Evolutionary conservation across 2,329 filamentous ascomycete genomes (phyloP).

Genomic region (Claviceps sp.): DNA sequence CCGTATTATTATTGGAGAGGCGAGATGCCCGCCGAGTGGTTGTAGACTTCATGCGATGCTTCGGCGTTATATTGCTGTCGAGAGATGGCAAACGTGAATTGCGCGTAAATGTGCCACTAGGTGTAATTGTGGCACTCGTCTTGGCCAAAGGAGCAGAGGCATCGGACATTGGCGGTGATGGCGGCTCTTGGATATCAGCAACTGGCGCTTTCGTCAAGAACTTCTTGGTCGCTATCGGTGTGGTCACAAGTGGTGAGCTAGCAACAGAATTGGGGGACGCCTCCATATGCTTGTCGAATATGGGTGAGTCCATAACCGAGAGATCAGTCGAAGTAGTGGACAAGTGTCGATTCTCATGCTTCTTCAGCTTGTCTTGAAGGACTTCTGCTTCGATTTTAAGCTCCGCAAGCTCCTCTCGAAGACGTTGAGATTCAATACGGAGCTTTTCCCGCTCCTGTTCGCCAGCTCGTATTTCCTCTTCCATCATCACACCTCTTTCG

Average conservation of each 20-base stretch:
- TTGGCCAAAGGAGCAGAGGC: slow-evolving; percentile 50
- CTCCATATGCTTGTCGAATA: slow-evolving; percentile 58
- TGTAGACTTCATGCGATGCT: slow-evolving; percentile 38
- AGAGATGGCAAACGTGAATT: slow-evolving; percentile 42
- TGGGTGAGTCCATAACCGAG: slow-evolving; percentile 54
- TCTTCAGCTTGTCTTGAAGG: slow-evolving; percentile 81
- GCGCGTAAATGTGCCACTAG: slow-evolving; percentile 19
- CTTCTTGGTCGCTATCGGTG: slow-evolving; percentile 62
- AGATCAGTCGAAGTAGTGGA: slow-evolving; percentile 48
- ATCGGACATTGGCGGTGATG: slow-evolving; percentile 89
- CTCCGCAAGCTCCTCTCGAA: slow-evolving; percentile 84
- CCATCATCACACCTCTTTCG: slow-evolving; percentile 81
- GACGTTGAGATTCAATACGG: slow-evolving; percentile 78
- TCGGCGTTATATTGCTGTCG: slow-evolving; percentile 41
- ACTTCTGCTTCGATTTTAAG: slow-evolving; percentile 93
- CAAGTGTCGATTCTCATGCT: slow-evolving; percentile 46
- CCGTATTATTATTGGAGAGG: slow-evolving; percentile 31
- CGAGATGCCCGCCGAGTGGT: slow-evolving; percentile 20
- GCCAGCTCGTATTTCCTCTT: slow-evolving; percentile 82
- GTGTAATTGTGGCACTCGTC: slow-evolving; percentile 29
- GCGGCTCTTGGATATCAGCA: slow-evolving; percentile 65
- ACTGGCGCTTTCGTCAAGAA: slow-evolving; percentile 42
- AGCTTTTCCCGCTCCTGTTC: slow-evolving; percentile 85
- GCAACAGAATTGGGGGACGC: slow-evolving; percentile 71
- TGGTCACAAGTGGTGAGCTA: slow-evolving; percentile 81